Evolutionary conservation across 2,329 filamentous ascomycete species (phyloP).

Genomic region (Blastomyces emzantsi): DNA sequence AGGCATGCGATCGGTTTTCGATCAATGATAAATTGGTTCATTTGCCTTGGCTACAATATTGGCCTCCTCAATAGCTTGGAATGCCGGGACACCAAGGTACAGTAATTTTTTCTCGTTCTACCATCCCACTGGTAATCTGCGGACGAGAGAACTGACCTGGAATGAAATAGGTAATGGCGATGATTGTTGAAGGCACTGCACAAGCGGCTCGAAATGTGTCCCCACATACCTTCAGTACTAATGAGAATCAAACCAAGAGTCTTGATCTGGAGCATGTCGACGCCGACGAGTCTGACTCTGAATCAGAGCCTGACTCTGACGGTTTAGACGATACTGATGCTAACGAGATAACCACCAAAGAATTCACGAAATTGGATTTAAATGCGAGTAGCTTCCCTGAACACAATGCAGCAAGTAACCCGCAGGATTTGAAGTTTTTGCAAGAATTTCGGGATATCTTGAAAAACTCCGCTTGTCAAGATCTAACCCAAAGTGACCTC

Average conservation of each 20-base stretch:
- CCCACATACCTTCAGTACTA: not conserved
- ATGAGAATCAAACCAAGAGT: not conserved
- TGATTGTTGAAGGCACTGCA: slow-evolving; percentile 34
- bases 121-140: slow-evolving; percentile 5
- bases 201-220: slow-evolving; percentile 3
- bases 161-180: slow-evolving; percentile 38
- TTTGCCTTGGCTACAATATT: slow-evolving; percentile 49
- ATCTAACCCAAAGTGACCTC: slow-evolving; percentile 20
- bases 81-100: slow-evolving; percentile 55
- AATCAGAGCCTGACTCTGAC: not conserved
- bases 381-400: not conserved
- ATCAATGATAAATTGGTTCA: slow-evolving; percentile 47
- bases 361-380: not conserved
- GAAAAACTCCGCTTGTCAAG: slow-evolving; percentile 6
- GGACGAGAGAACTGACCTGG: slow-evolving; percentile 9
- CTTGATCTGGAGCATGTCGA: not conserved
- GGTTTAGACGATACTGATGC: slow-evolving; percentile 1
- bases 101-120: slow-evolving; percentile 4
- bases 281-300: not conserved
- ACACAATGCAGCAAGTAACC: not conserved
- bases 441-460: slow-evolving; percentile 5
- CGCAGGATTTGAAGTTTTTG: not conserved
- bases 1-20: slow-evolving; percentile 25
- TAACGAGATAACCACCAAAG: not conserved
- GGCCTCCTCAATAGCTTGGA: slow-evolving; percentile 56